Conservation (phyloP, 2,329 filamentous ascomycete species). For the Cladosporium sp. region DNA sequence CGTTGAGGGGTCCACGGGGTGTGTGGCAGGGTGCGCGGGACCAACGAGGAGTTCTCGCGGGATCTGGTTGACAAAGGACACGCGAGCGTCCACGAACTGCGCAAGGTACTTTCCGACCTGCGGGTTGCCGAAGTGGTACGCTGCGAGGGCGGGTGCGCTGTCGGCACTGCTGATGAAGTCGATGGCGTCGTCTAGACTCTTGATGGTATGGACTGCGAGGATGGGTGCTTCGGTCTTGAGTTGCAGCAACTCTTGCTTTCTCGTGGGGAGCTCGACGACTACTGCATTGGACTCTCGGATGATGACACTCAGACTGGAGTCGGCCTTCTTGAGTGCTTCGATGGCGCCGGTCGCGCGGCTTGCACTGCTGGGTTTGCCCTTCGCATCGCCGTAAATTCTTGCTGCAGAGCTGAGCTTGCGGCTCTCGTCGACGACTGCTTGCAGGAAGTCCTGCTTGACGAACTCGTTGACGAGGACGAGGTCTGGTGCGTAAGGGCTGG, state of each 20-base stretch:
- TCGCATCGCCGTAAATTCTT: not conserved
- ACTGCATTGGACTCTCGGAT: slow-evolving; percentile 27
- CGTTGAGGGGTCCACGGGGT: slow-evolving; percentile 28
- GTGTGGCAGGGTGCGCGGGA: slow-evolving; percentile 35
- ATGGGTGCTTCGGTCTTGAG: slow-evolving; percentile 45
- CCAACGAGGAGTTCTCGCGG: slow-evolving; percentile 54
- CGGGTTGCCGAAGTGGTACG: slow-evolving; percentile 55
- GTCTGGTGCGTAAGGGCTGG: slow-evolving; percentile 63
- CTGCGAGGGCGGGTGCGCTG: slow-evolving; percentile 42
- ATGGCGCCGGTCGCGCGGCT: slow-evolving; percentile 11
- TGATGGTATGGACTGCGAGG: slow-evolving; percentile 50
- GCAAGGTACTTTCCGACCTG: slow-evolving; percentile 59
- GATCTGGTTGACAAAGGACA: slow-evolving; percentile 59
- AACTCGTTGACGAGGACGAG: slow-evolving; percentile 66
- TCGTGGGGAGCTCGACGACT: slow-evolving; percentile 28
- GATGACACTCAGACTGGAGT: slow-evolving; percentile 23
- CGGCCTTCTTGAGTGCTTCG: slow-evolving; percentile 17
- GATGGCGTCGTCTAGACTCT: slow-evolving; percentile 57
- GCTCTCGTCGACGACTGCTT: slow-evolving; percentile 39
- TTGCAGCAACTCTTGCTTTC: slow-evolving; percentile 21
- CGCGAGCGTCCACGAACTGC: slow-evolving; percentile 55
- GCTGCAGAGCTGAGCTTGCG: not conserved
- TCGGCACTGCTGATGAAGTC: slow-evolving; percentile 40
- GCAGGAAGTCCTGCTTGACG: slow-evolving; percentile 55
- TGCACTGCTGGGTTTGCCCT: slow-evolving; percentile 12